Base-by-base conservation (phyloP, 2,329 filamentous ascomycete species). In the Colletotrichum tamarilloi region DNA sequence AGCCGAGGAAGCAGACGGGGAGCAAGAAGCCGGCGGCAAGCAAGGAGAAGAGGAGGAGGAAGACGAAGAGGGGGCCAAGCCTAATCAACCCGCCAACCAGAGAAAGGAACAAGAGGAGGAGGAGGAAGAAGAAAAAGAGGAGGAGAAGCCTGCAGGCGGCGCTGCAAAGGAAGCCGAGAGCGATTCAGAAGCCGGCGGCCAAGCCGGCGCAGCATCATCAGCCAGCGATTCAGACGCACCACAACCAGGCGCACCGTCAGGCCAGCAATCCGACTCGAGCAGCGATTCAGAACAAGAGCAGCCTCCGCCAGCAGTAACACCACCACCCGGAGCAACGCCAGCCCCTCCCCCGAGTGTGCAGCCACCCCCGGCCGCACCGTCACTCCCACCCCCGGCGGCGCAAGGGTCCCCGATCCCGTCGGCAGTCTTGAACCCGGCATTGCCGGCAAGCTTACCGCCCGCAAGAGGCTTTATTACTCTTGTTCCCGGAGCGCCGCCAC, bases 391-490 rank as follows among this genome's bases (percentile, higher is more conserved):
- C 5, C 49, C 62, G 46, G 59, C 49, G 9, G 49, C 58, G 8
- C 32, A 56, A 30, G 32, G 6, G 2, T 35, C 65, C 2, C 9
- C 16, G n/a, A 26, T 22, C 6, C 59, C 69, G 2, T 49, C 67
- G 3, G 60, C 67, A 28, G 26, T 62, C 8, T 9, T 64, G n/a
- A 49, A 70, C 35, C 59, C 59, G 5, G 46, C 60, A 2, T 4
- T 24, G 11, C 26, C 55, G 4, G 46, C 32, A 4, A 52, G 26
- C 2, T 3, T 73, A 4, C 67, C 67, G 1, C 70, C 70, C 1
- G 26, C 67, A 16, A 52, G 70, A 22, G 70, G 70, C 5, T 73
- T 73, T 46, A 56, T 73, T 55, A 73, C 71, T 3, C 55, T 73
- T 32, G 71, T 73, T 0, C 71, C 71, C n/a, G 60, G 67, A 16